A percentile compares a stretch with the other conserved stretches of the same genome.
Conservation (phyloP, 176 grass and related monocot species). For the Oryza coarctata region DNA sequence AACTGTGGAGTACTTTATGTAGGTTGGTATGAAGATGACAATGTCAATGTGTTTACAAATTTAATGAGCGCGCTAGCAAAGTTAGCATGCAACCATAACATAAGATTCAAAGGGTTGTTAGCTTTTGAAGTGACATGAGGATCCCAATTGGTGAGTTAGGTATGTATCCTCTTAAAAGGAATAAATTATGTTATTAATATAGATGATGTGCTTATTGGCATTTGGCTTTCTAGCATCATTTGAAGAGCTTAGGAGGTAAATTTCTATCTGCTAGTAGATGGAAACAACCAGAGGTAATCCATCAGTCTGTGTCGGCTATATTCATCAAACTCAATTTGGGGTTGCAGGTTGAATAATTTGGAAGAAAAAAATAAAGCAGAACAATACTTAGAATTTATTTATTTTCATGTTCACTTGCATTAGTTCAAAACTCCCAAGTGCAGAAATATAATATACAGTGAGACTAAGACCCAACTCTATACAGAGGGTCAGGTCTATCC, state of each 20-base stretch:
- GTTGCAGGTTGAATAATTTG: constrained; percentile 3
- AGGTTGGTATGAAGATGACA: neutral
- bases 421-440: neutral
- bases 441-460: too few relatives aligned
- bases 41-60: neutral
- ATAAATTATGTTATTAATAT: constrained; percentile 7
- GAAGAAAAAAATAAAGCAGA: neutral
- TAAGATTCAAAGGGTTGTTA: neutral
- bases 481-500: too few relatives aligned
- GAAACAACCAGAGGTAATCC: neutral
- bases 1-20: neutral
- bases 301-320: neutral
- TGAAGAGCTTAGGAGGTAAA: neutral
- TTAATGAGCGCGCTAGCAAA: neutral
- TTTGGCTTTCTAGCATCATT: neutral
- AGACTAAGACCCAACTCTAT: too few relatives aligned
- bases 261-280: neutral
- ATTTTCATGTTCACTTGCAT: neutral
- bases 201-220: neutral
- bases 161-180: constrained; percentile 6
- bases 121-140: neutral
- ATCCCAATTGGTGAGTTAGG: constrained; percentile 29
- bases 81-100: neutral
- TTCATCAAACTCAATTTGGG: neutral
- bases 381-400: neutral